A percentile compares a stretch with the other conserved stretches of the same genome.
These are phyloP conservation scores for Echria macrotheca DNA, from an alignment of 495 filamentous ascomycete genomes.

Conservation along the genomic window DNA sequence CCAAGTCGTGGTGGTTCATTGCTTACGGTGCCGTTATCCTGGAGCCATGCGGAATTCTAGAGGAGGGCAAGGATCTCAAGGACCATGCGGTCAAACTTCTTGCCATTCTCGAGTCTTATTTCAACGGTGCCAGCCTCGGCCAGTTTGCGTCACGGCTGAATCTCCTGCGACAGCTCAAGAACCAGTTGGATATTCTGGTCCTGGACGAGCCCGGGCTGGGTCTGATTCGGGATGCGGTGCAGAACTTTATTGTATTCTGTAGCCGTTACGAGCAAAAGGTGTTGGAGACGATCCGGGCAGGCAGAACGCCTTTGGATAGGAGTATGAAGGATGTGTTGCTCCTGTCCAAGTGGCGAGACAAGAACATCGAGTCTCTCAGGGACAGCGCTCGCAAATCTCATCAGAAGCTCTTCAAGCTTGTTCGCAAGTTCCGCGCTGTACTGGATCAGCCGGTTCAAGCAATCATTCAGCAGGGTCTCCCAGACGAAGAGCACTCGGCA, in stretches of 20 bases:
- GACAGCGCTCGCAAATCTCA: constrained; percentile 89
- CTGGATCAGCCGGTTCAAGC: constrained; percentile 65
- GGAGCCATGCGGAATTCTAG: constrained; percentile 57
- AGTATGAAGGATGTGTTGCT: constrained; percentile 82
- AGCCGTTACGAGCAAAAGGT: constrained; percentile 60
- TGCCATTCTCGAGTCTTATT: constrained; percentile 66
- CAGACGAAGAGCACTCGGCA: constrained; percentile 38
- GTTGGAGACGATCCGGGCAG: constrained; percentile 54
- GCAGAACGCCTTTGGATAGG: constrained; percentile 66
- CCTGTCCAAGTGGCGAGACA: constrained; percentile 93
- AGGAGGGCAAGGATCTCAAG: constrained; percentile 51
- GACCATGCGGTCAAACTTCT: constrained; percentile 63
- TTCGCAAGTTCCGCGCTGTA: constrained; percentile 76
- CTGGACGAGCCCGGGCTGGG: constrained; percentile 50
- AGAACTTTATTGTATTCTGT: constrained; percentile 73
- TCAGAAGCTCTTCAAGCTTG: constrained; percentile 82
- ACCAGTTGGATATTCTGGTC: constrained; percentile 53
- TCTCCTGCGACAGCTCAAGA: constrained; percentile 66
- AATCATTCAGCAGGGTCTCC: constrained; percentile 61
- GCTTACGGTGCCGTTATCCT: constrained; percentile 84
- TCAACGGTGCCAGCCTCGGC: constrained; percentile 66
- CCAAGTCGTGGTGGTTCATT: constrained; percentile 93
- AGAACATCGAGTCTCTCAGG: constrained; percentile 78
- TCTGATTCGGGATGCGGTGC: constrained; percentile 53
- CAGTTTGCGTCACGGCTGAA: constrained; percentile 70